phyloP scores from a whole-genome alignment of 1,139 yeast species.

The Kurtzmaniella quercitrusa region DNA sequence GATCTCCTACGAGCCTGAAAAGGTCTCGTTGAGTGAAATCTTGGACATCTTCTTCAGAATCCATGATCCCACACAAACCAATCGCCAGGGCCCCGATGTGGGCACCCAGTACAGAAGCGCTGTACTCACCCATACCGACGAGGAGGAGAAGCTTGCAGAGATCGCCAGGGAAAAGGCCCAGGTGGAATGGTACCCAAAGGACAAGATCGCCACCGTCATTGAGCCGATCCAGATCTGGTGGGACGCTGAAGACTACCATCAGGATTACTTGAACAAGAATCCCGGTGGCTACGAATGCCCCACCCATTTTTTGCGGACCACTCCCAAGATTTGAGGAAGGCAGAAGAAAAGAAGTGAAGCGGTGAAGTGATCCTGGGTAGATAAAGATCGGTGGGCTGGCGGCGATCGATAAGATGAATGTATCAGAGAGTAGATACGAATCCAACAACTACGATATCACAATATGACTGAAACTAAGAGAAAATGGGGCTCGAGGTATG shows the following conservation, averaged over 20 bases:
- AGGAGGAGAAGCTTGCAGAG: conserved; percentile 27
- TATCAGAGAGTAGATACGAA: no score
- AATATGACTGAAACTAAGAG: no score
- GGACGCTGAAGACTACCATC: conserved; percentile 95
- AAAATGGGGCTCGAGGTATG: no score
- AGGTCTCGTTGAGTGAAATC: conserved; percentile 55
- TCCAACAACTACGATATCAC: no score
- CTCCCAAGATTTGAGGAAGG: conserved; percentile 20
- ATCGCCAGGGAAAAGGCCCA: conserved; percentile 29
- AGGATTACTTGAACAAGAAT: conserved; percentile 69
- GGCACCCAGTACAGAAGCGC: conserved; percentile 88
- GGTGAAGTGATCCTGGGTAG: no score
- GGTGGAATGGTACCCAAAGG: conserved; percentile 40
- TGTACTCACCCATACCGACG: conserved; percentile 56
- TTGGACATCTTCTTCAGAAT: conserved; percentile 83
- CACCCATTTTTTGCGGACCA: conserved; percentile 64
- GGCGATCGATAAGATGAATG: no score
- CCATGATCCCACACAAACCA: conserved; percentile 66
- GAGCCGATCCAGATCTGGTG: conserved; percentile 68
- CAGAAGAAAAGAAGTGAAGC: no score
- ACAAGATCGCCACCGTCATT: conserved; percentile 53
- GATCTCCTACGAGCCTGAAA: conserved; percentile 70
- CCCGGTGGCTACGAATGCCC: conserved; percentile 90
- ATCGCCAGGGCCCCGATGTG: conserved; percentile 73
- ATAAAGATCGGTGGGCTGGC: no score